These are phyloP conservation scores for Hygrocybe coccinea DNA, from an alignment of 768 basidiomycete genomes.

Conservation along the genomic window DNA sequence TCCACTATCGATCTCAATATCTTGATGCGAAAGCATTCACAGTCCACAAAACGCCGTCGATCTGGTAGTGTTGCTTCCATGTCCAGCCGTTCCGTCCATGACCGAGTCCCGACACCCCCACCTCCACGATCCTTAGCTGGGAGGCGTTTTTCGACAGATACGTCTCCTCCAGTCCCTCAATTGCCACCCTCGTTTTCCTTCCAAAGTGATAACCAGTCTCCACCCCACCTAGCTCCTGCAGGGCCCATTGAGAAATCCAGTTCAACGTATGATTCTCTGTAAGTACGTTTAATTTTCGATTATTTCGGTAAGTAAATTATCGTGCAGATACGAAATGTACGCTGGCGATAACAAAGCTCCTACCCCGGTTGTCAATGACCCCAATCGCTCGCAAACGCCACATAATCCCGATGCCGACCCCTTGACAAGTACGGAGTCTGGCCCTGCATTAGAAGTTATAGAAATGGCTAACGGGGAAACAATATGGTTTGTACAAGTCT, in stretches of 20 bases:
- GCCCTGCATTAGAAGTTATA: constrained; percentile 70
- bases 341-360: constrained; percentile 50
- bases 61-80: constrained; percentile 55
- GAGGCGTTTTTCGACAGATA: constrained; percentile 63
- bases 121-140: constrained; percentile 54
- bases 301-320: constrained; percentile 17
- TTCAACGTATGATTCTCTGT: constrained; percentile 77
- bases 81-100: constrained; percentile 72
- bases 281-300: constrained; percentile 30
- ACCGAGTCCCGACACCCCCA: constrained; percentile 82
- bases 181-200: constrained; percentile 49
- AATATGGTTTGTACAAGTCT: constrained; percentile 52
- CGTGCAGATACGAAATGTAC: constrained; percentile 74
- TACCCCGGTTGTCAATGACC: constrained; percentile 31
- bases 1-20: constrained; percentile 54
- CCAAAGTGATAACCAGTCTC: constrained; percentile 36
- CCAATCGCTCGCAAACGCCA: constrained; percentile 29
- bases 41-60: constrained; percentile 43
- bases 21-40: constrained; percentile 51
- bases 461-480: constrained; percentile 86
- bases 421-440: constrained; percentile 37
- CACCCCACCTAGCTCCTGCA: constrained; percentile 35
- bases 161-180: constrained; percentile 65
- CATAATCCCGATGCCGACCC: constrained; percentile 27
- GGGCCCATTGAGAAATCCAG: constrained; percentile 57